A percentile compares a stretch with the other conserved stretches of the same genome.
Evolutionary conservation across 352 stramenopile species (phyloP).

Genomic region (Phytophthora macrochlamydospora): DNA sequence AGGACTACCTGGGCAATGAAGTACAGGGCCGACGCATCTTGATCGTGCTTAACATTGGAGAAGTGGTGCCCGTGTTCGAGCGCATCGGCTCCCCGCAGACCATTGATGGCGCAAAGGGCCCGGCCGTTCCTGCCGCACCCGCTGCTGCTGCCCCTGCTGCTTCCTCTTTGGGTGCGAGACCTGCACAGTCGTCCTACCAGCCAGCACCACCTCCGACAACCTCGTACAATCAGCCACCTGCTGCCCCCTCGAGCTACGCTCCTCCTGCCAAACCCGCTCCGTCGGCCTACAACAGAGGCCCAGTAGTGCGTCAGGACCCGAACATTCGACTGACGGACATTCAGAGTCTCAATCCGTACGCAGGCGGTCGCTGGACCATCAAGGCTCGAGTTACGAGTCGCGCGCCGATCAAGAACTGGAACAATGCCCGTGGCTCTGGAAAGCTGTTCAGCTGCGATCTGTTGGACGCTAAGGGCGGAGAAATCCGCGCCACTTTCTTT

Average conservation of each 20-base stretch:
- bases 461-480: conserved; percentile 93
- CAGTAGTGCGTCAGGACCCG: conserved; percentile 82
- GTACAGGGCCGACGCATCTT: conserved; percentile 85
- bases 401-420: conserved; percentile 95
- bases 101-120: conserved; percentile 73
- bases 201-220: conserved; percentile 28
- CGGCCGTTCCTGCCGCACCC: conserved; percentile 23
- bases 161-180: conserved; percentile 34
- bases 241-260: conserved; percentile 32
- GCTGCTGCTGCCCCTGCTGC: conserved; percentile 27
- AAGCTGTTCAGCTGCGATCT: conserved; percentile 97
- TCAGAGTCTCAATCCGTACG: conserved; percentile 95
- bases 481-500: conserved; percentile 99
- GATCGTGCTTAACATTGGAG: conserved; percentile 82
- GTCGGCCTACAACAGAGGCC: conserved; percentile 70
- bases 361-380: conserved; percentile 94
- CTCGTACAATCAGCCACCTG: conserved; percentile 34
- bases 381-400: conserved; percentile 95
- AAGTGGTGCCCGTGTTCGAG: conserved; percentile 77
- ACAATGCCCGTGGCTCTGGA: conserved; percentile 95
- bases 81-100: conserved; percentile 77
- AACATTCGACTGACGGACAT: conserved; percentile 86
- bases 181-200: conserved; percentile 46
- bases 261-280: conserved; percentile 31
- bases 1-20: conserved; percentile 85